These are phyloP conservation scores for Paraphysoderma sedebokerense DNA, from an alignment of 371 early-diverging fungal species.

Conservation along the genomic window DNA sequence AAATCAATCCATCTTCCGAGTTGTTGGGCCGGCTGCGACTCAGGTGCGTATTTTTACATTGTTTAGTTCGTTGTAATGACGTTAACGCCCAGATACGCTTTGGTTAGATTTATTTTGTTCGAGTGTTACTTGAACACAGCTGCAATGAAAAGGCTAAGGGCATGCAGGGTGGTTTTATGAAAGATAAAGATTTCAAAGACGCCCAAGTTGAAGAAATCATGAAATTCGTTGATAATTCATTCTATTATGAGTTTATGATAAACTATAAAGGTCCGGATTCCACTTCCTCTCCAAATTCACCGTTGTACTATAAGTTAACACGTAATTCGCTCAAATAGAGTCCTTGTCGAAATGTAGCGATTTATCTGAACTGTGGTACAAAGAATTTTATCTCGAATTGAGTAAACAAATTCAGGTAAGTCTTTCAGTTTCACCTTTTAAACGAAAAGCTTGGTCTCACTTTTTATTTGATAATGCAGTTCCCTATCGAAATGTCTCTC, in stretches of 20 bases:
- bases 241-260: too few species aligned
- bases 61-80: too few species aligned
- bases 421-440: neutral
- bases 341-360: conserved; percentile 12
- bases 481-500: conserved; percentile 30
- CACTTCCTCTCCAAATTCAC: too few species aligned
- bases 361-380: conserved; percentile 28
- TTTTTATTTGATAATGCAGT: conserved; percentile 11
- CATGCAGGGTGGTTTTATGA: conserved; percentile 25
- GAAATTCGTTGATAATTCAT: neutral
- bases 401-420: conserved; percentile 14
- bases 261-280: too few species aligned
- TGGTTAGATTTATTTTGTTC: conserved; percentile 12
- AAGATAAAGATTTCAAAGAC: conserved; percentile 27
- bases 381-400: conserved; percentile 32
- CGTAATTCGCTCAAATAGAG: too few species aligned
- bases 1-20: too few species aligned
- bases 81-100: neutral
- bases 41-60: too few species aligned
- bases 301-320: too few species aligned
- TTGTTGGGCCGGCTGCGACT: too few species aligned
- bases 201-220: conserved; percentile 17
- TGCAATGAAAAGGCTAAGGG: conserved; percentile 21
- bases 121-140: conserved; percentile 10
- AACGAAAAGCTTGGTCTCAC: conserved; percentile 1